These are phyloP conservation scores for Wickerhamomyces pijperi DNA, from an alignment of 805 yeast species.

Conservation along the genomic window DNA sequence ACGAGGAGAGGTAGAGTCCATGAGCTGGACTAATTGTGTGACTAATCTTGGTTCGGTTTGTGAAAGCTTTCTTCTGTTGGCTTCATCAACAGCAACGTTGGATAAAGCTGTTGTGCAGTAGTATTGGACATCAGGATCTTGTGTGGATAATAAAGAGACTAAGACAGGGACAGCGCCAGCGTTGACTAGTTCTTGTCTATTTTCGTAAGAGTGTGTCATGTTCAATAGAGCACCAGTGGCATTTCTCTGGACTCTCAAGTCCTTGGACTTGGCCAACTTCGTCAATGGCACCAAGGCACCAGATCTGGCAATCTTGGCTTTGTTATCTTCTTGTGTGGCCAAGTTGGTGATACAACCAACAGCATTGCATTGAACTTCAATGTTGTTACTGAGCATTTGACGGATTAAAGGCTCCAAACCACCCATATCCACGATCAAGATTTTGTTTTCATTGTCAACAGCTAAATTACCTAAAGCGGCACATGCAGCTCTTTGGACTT, in stretches of 20 bases:
- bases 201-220: conserved; percentile 97
- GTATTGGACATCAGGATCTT: conserved; percentile 95
- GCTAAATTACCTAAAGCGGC: conserved; percentile 98
- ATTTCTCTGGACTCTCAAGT: conserved; percentile 92
- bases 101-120: conserved; percentile 96
- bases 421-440: conserved; percentile 93
- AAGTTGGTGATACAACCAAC: conserved; percentile 97
- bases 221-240: conserved; percentile 97
- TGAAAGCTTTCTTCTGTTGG: conserved; percentile 77
- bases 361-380: conserved; percentile 98
- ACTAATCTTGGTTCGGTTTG: conserved; percentile 91
- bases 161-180: conserved; percentile 98
- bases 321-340: conserved; percentile 96
- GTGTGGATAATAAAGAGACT: conserved; percentile 72
- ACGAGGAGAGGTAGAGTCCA: conserved; percentile 89
- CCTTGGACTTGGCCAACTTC: conserved; percentile 86
- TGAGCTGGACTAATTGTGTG: conserved; percentile 72
- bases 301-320: conserved; percentile 87
- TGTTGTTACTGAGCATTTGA: conserved; percentile 95
- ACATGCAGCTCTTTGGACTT: conserved; percentile 96
- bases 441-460: conserved; percentile 89
- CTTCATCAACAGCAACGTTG: conserved; percentile 93
- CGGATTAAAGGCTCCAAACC: conserved; percentile 92
- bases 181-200: conserved; percentile 89
- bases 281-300: conserved; percentile 95